Evolutionary conservation across 2,329 filamentous ascomycete species (phyloP), one percentile per base, ranked within the genome.

Genomic region (Alternaria ethzedia): DNA sequence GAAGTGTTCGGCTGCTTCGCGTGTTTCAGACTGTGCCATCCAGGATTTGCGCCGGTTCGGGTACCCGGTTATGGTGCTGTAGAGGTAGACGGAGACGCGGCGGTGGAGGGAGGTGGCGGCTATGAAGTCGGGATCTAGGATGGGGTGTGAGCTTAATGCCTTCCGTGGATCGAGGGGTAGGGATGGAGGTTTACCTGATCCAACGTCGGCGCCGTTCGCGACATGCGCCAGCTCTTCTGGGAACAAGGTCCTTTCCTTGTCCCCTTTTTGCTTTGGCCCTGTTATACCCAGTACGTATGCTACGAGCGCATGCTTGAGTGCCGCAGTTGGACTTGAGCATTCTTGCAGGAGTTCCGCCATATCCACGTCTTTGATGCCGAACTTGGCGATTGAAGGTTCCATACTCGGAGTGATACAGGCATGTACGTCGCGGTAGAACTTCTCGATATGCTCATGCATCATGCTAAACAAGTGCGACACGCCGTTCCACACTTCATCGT

Each of bases 1-100:
- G 63, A 79, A 79, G 60, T 76, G 73, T 54, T 77, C 74, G 2
- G 77, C 76, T n/a, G 75, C 74, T 70, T 78, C 75, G 36, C 71
- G 72, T 10, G 74, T 70, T n/a, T 69, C 64, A 11, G 73, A 70
- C 26, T 68, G 58, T 30, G 62, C 20, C 55, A 45, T 30, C 43
- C 51, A 64, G 10, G 49, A 63, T 54, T 25, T 55, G 26, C 32
- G 64, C 6, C 30, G 59, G 47, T 36, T 51, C 30, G 32, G 54
- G 41, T 17, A 28, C 43, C 58, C 30, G 12, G 59, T 49, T 3
- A 50, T 63, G 36, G 65, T 59, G 9, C 62, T 63, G 67, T 77
- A 72, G 30, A 79, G 67, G 58, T 73, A 72, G 25, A 71, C 67
- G 12, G 72, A 67, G 13, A 77, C 64, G 13, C 74, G 73, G 45